Evolutionary conservation across 2,329 filamentous ascomycete genomes (phyloP).

Genomic region (Chaetomiaceae sp.): DNA sequence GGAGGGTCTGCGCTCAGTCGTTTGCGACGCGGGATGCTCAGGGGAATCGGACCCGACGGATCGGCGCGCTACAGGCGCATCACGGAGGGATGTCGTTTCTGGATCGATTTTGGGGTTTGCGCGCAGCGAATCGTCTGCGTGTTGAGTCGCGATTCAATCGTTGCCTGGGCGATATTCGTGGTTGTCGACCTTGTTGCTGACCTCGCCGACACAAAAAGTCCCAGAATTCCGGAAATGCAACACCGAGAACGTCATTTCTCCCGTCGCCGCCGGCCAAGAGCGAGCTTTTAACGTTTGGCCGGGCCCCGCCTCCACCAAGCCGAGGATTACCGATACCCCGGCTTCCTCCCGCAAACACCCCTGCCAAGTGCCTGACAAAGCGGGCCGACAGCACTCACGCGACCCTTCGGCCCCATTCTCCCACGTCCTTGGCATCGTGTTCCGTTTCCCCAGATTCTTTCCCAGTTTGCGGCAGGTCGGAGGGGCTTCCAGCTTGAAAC

Average conservation of each 20-base stretch:
- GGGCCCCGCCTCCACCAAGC: conserved; percentile 22
- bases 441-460: conserved; percentile 4
- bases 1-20: conserved; percentile 13
- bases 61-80: conserved; percentile 16
- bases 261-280: not conserved
- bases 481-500: not conserved
- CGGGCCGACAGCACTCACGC: conserved; percentile 15
- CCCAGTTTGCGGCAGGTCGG: not conserved
- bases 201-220: not conserved
- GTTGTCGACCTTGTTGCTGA: too few relatives aligned
- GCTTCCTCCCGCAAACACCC: conserved; percentile 4
- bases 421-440: not conserved
- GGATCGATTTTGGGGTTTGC: not conserved
- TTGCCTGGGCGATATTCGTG: too few relatives aligned
- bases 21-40: conserved; percentile 10
- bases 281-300: conserved; percentile 15
- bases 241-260: conserved; percentile 25
- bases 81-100: not conserved
- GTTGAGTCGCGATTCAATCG: not conserved
- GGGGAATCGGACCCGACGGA: not conserved
- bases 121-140: not conserved
- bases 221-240: conserved; percentile 21
- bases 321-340: conserved; percentile 30
- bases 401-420: conserved; percentile 4
- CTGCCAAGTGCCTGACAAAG: not conserved